These are phyloP conservation scores for Lachancea mirantina DNA, from an alignment of 805 yeast genomes.

Conservation along the genomic window DNA sequence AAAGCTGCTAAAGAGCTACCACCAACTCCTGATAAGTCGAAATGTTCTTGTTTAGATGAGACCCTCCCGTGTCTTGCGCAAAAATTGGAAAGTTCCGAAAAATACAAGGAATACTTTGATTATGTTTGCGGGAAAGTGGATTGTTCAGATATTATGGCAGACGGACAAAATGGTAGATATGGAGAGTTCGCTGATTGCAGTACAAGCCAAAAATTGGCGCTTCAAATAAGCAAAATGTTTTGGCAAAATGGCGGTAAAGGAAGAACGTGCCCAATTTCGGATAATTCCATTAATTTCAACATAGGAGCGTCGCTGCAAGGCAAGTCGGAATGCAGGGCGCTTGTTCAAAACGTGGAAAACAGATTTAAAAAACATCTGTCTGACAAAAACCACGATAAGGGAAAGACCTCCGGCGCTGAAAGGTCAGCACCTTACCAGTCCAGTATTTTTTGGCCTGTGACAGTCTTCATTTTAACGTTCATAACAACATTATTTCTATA, in stretches of 20 bases:
- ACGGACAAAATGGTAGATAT: slow-evolving; percentile 53
- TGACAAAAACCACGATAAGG: no score
- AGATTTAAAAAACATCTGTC: no score
- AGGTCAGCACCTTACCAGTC: no score
- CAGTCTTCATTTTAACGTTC: no score
- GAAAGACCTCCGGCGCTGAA: no score
- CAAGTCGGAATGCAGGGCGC: slow-evolving; percentile 1
- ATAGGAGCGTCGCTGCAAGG: background rate
- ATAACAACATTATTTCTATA: no score
- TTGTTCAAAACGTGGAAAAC: slow-evolving; percentile 1
- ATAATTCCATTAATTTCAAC: slow-evolving; percentile 20
- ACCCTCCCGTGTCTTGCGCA: slow-evolving; percentile 51
- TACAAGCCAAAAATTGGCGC: slow-evolving; percentile 54
- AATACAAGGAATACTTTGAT: slow-evolving; percentile 52
- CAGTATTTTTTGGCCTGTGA: no score
- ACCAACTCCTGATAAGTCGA: slow-evolving; percentile 54
- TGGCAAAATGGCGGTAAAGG: slow-evolving; percentile 38
- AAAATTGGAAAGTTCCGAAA: slow-evolving; percentile 38
- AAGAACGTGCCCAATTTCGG: slow-evolving; percentile 24
- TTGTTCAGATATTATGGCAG: slow-evolving; percentile 52
- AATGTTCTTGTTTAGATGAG: slow-evolving; percentile 55
- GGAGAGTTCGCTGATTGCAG: slow-evolving; percentile 67
- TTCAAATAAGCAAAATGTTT: slow-evolving; percentile 52
- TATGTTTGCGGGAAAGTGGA: slow-evolving; percentile 49
- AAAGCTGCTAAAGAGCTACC: slow-evolving; percentile 55